Evolutionary conservation across 371 early-diverging fungal genomes (phyloP), one percentile per base, ranked within the genome.

Genomic region (Zychaea mexicana): DNA sequence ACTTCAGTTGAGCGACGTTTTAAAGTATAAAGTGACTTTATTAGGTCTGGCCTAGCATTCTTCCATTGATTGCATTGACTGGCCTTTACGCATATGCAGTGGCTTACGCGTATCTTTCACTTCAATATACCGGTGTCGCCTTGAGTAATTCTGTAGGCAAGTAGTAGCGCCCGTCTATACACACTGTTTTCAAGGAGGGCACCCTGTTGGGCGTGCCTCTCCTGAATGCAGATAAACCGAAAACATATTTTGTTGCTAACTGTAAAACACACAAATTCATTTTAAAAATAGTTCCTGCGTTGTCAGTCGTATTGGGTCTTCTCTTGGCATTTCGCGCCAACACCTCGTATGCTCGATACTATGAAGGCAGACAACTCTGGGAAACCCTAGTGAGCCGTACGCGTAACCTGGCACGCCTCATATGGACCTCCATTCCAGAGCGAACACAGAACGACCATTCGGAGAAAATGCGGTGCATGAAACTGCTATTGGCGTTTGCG

Each of bases 271-370:
- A 38, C 19, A 28, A 38, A 42, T 7, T n/a, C n/a, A n/a, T n/a
- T n/a, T n/a, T n/a, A n/a, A n/a, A 24, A 47, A 15, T 61, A 79
- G 84, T 86, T 13, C 74, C 81, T 8, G 83, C 80, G 10, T 68
- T 90, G 21, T 83, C 87, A 59, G 85, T 90, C 13, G 88, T 89
- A 5, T 78, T 92, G 5, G 89, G 88, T 73, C 63, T 90, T 62
- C 76, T 91, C 27, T 76, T 92, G 45, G 90, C 89, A 38, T 93
- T 93, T 74, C 82, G 92, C 58, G 92, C 90, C 65, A 92, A 92
- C 72, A 88, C 91, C 2, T 84, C 90, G 1, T 93, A 93, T 70
- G 90, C 89, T 28, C 78, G 93, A 21, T 94, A 86, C 74, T 90
- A 87, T 69, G 93, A 91, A 63, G 93, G 89, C 15, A 77, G 91